Percentiles rank a stretch among this genome's conserved stretches.
These are phyloP conservation scores for Wickerhamiella kazuoi DNA, from an alignment of 805 yeast genomes.

Conservation along the genomic window DNA sequence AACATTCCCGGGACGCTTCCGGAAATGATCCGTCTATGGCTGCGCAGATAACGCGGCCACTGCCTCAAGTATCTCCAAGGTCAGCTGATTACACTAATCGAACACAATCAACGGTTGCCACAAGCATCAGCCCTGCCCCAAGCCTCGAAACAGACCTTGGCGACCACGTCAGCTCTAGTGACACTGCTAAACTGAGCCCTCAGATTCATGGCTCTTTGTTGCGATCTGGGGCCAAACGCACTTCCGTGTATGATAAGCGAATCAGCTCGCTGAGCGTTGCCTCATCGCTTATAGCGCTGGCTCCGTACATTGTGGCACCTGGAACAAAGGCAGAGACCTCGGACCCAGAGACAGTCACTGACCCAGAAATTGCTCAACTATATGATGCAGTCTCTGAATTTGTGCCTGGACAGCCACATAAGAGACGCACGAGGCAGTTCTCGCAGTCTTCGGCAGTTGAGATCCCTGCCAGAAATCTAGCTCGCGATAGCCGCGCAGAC, in stretches of 20 bases:
- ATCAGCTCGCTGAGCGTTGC: slow-evolving; percentile 10
- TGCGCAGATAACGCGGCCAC: no score
- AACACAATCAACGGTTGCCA: not conserved
- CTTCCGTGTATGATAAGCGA: slow-evolving; percentile 4
- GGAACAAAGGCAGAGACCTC: not conserved
- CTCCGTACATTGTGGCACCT: slow-evolving; percentile 5
- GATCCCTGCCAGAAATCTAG: slow-evolving; percentile 1
- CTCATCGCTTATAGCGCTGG: slow-evolving; percentile 10
- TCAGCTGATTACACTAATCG: not conserved
- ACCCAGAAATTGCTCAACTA: not conserved
- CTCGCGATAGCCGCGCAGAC: not conserved
- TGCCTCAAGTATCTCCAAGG: not conserved
- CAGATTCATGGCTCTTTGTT: not conserved
- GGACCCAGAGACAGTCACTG: not conserved
- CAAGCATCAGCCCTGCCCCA: not conserved
- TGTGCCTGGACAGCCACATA: not conserved
- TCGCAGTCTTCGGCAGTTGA: not conserved
- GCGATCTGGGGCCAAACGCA: no score
- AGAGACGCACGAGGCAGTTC: not conserved
- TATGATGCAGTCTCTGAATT: not conserved
- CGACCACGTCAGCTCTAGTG: not conserved
- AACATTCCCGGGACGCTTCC: no score
- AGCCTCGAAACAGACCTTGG: not conserved
- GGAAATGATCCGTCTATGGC: no score
- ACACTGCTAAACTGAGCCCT: not conserved